phyloP scores from a whole-genome alignment of 495 filamentous ascomycete genomes.

The Aspergillus campestris region DNA sequence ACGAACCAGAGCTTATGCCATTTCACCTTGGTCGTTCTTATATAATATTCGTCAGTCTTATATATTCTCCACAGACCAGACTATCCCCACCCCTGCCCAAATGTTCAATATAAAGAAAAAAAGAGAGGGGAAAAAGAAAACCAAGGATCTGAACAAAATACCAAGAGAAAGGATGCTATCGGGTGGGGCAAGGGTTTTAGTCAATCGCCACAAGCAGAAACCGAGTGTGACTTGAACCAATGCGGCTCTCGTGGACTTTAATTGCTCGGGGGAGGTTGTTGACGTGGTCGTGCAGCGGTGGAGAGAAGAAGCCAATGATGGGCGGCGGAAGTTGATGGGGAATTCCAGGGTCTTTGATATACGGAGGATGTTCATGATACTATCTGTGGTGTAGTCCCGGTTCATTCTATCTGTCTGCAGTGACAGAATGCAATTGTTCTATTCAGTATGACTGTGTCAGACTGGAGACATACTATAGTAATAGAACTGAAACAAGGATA shows the following conservation, averaged over 20 bases:
- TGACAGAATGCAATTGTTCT: too few relatives aligned
- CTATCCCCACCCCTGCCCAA: too few relatives aligned
- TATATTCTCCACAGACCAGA: too few relatives aligned
- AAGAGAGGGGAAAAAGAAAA: constrained; percentile 2
- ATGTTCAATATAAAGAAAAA: neutral
- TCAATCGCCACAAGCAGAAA: constrained; percentile 1
- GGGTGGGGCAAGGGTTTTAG: constrained; percentile 12
- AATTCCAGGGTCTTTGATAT: constrained; percentile 4
- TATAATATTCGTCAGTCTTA: too few relatives aligned
- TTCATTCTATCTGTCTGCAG: too few relatives aligned
- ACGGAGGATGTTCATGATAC: neutral
- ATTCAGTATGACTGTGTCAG: too few relatives aligned
- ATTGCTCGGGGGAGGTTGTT: constrained; percentile 1
- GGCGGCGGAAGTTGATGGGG: constrained; percentile 12
- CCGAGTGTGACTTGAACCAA: neutral
- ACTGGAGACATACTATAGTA: too few relatives aligned
- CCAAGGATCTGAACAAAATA: constrained; percentile 1
- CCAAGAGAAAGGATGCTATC: constrained; percentile 2
- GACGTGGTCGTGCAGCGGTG: constrained; percentile 17
- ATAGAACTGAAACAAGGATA: too few relatives aligned
- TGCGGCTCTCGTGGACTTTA: constrained; percentile 8
- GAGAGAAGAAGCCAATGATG: constrained; percentile 11
- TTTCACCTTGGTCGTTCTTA: too few relatives aligned
- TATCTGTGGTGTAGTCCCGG: too few relatives aligned
- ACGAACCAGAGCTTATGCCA: too few relatives aligned